Evolutionary conservation across 495 filamentous ascomycete genomes (phyloP).

Genomic region (Penicillium bialowiezense): DNA sequence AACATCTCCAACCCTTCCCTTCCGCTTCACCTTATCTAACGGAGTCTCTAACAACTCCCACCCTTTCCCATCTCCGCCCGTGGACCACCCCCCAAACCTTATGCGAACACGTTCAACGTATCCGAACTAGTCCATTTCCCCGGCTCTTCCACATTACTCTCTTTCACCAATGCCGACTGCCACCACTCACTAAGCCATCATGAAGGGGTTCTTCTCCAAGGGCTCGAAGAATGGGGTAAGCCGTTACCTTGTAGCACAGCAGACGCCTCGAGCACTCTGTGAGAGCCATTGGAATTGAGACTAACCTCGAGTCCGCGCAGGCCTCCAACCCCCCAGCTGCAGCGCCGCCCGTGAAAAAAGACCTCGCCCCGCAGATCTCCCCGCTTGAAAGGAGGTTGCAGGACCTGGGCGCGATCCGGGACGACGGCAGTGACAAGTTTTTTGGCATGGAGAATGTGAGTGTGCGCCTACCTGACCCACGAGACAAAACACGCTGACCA

Average conservation of each 20-base stretch:
- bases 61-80: slow-evolving; percentile 2
- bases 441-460: slow-evolving; percentile 97
- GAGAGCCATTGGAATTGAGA: slow-evolving; percentile 14
- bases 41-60: no score
- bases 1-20: background rate
- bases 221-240: slow-evolving; percentile 43
- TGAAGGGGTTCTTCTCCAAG: slow-evolving; percentile 45
- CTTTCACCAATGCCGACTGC: slow-evolving; percentile 32
- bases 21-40: background rate
- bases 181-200: slow-evolving; percentile 26
- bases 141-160: slow-evolving; percentile 12
- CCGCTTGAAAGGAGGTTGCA: slow-evolving; percentile 80
- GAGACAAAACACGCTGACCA: background rate
- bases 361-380: slow-evolving; percentile 64
- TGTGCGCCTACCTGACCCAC: background rate
- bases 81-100: slow-evolving; percentile 8
- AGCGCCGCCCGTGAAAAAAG: slow-evolving; percentile 62
- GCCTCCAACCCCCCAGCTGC: slow-evolving; percentile 41
- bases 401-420: slow-evolving; percentile 73
- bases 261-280: slow-evolving; percentile 7
- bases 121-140: background rate
- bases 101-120: background rate
- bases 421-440: slow-evolving; percentile 95
- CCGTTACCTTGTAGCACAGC: slow-evolving; percentile 20
- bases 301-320: slow-evolving; percentile 25